phyloP scores from a whole-genome alignment of 2,329 filamentous ascomycete genomes.

The Trichoderma koningiopsis region DNA sequence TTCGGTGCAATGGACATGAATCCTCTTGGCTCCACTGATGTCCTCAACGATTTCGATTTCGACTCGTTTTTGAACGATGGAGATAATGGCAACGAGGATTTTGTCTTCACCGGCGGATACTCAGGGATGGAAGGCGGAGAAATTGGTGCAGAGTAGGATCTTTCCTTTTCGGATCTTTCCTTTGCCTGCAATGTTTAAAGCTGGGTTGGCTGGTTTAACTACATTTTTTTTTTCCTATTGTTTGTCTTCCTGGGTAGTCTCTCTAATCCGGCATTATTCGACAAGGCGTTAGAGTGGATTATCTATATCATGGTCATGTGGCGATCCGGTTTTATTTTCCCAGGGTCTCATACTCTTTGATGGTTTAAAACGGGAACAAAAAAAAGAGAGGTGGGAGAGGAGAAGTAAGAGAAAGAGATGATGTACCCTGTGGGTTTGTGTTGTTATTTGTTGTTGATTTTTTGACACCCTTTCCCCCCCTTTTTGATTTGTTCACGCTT shows the following conservation, averaged over 20 bases:
- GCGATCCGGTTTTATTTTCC: conserved; percentile 34
- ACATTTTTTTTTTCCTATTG: conserved; percentile 20
- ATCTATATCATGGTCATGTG: conserved; percentile 46
- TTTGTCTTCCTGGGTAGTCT: conserved; percentile 35
- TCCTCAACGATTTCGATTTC: conserved; percentile 68
- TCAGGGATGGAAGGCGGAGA: conserved; percentile 57
- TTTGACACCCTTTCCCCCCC: not conserved
- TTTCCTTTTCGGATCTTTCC: not conserved
- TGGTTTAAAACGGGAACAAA: conserved; percentile 35
- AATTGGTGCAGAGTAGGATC: conserved; percentile 57
- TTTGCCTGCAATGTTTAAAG: conserved; percentile 2
- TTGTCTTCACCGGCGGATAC: conserved; percentile 58
- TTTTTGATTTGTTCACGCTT: not conserved
- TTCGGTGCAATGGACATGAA: conserved; percentile 58
- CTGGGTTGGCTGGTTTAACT: conserved; percentile 34
- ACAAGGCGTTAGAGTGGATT: conserved; percentile 44
- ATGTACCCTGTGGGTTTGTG: conserved; percentile 21
- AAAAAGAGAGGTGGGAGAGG: not conserved
- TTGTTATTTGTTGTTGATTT: not conserved
- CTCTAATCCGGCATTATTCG: conserved; percentile 45
- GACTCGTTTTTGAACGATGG: conserved; percentile 67
- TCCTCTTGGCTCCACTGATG: conserved; percentile 55
- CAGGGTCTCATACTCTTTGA: conserved; percentile 28
- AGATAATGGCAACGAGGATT: conserved; percentile 50
- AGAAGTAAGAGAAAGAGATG: conserved; percentile 33